Conservation (phyloP, 352 stramenopile genomes). For the Phytophthora lateralis region DNA sequence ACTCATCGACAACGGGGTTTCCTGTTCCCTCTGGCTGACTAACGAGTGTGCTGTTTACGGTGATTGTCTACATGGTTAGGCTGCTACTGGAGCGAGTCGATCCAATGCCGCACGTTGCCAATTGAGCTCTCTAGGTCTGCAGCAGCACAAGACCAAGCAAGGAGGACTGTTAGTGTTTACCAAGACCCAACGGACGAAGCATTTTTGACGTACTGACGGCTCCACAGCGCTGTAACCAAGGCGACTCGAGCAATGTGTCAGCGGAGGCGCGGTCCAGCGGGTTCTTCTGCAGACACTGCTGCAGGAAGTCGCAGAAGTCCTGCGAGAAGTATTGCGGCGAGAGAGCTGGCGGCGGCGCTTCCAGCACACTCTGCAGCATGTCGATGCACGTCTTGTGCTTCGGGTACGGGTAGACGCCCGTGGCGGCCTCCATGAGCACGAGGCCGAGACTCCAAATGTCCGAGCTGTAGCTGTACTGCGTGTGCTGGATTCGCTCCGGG, state of each 20-base stretch:
- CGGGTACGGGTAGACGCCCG: constrained; percentile 89
- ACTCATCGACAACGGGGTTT: constrained; percentile 22
- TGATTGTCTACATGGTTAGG: constrained; percentile 12
- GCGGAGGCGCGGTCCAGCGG: constrained; percentile 64
- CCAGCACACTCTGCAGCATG: constrained; percentile 81
- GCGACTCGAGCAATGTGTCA: constrained; percentile 68
- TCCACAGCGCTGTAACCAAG: constrained; percentile 71
- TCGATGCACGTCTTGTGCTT: constrained; percentile 86
- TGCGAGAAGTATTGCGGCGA: constrained; percentile 70
- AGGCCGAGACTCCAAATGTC: constrained; percentile 95
- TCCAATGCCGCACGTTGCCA: constrained; percentile 71
- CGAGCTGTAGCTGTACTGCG: constrained; percentile 89
- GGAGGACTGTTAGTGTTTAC: constrained; percentile 26
- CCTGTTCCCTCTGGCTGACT: background rate
- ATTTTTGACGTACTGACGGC: constrained; percentile 60
- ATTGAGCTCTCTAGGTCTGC: constrained; percentile 39
- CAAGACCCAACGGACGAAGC: constrained; percentile 24
- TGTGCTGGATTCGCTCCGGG: constrained; percentile 89
- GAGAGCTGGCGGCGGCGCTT: constrained; percentile 69
- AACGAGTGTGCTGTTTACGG: constrained; percentile 13
- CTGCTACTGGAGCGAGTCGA: constrained; percentile 64
- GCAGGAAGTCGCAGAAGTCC: constrained; percentile 78
- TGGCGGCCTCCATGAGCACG: constrained; percentile 91
- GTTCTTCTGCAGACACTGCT: constrained; percentile 69
- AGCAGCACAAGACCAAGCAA: constrained; percentile 1